These are phyloP conservation scores for Endoconidiophora polonica DNA, from an alignment of 2,329 filamentous ascomycete genomes.

Conservation along the genomic window DNA sequence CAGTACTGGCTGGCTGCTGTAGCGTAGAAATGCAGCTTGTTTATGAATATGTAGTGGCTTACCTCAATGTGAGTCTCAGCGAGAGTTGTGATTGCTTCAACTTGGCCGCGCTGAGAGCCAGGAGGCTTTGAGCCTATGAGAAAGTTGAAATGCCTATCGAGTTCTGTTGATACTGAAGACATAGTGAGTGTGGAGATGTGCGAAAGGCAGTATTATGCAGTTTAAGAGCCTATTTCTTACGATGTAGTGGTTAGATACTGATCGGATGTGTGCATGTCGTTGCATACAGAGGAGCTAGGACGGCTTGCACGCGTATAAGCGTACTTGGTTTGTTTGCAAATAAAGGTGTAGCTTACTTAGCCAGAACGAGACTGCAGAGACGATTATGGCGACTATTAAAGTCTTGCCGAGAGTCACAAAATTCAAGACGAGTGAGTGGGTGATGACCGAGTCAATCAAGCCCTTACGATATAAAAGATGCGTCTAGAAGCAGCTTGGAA, in stretches of 20 bases:
- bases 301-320: too few species aligned
- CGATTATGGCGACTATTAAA: background rate
- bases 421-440: background rate
- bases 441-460: too few species aligned
- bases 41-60: slow-evolving; percentile 17
- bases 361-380: background rate
- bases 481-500: too few species aligned
- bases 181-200: slow-evolving; percentile 26
- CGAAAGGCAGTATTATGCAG: background rate
- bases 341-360: background rate
- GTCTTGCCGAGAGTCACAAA: too few species aligned
- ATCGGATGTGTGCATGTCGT: background rate
- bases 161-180: slow-evolving; percentile 74
- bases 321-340: background rate
- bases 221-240: background rate
- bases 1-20: background rate
- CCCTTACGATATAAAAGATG: too few species aligned
- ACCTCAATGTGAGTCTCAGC: slow-evolving; percentile 87
- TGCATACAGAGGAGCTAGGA: too few species aligned
- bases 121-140: slow-evolving; percentile 85
- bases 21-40: background rate
- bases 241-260: background rate
- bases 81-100: slow-evolving; percentile 68
- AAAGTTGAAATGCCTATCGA: slow-evolving; percentile 78
- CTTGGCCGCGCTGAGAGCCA: slow-evolving; percentile 85